phyloP scores from a whole-genome alignment of 257 asterid species.

The Hygrophila difformis region DNA sequence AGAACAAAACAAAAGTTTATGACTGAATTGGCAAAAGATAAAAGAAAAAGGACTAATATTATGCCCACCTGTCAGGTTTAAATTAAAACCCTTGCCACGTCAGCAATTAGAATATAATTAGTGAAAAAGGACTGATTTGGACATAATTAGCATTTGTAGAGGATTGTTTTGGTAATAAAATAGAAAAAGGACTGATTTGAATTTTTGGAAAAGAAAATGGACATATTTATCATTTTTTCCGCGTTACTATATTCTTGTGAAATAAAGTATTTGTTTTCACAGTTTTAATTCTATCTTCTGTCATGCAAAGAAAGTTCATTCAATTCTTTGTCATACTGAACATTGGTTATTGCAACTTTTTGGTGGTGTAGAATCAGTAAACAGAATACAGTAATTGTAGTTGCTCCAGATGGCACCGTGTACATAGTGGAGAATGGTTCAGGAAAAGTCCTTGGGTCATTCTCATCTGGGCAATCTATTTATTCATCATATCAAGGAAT shows the following conservation, averaged over 20 bases:
- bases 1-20: too few species aligned
- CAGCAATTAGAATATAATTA: too few species aligned
- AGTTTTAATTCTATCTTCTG: neutral
- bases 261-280: neutral
- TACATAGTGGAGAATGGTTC: constrained; percentile 48
- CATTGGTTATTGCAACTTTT: neutral
- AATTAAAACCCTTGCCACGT: too few species aligned
- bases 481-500: constrained; percentile 60
- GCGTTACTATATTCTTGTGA: neutral
- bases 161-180: too few species aligned
- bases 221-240: too few species aligned
- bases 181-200: too few species aligned
- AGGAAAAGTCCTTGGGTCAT: constrained; percentile 56
- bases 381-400: constrained; percentile 59
- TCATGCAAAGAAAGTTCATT: neutral
- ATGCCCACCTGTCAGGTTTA: too few species aligned
- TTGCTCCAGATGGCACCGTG: constrained; percentile 79
- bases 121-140: too few species aligned
- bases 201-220: too few species aligned
- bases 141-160: too few species aligned
- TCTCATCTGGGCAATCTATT: constrained; percentile 72
- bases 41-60: too few species aligned
- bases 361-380: constrained; percentile 29
- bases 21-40: too few species aligned
- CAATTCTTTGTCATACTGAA: neutral